phyloP scores from a whole-genome alignment of 2,329 filamentous ascomycete genomes.

The Ophiostoma perfectum region DNA sequence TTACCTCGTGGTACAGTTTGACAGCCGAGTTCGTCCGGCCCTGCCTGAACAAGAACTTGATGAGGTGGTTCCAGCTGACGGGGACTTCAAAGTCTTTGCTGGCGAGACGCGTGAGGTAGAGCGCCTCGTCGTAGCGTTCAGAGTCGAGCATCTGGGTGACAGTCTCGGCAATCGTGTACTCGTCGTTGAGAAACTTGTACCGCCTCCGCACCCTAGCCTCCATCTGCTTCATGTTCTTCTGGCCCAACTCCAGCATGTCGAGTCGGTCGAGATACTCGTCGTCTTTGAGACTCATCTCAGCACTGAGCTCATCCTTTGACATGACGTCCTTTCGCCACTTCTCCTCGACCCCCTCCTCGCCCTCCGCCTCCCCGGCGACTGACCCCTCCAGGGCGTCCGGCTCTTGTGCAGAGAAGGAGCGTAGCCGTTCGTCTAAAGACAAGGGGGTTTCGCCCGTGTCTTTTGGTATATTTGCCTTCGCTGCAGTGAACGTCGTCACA shows the following conservation, averaged over 20 bases:
- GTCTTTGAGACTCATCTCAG: neutral
- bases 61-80: constrained; percentile 84
- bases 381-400: neutral
- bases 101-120: constrained; percentile 62
- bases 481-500: neutral
- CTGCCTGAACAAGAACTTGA: constrained; percentile 63
- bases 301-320: neutral
- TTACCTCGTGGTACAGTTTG: constrained; percentile 74
- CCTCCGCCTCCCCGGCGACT: neutral
- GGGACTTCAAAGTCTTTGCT: constrained; percentile 58
- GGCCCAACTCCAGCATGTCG: neutral
- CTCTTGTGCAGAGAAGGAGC: neutral
- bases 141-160: constrained; percentile 56
- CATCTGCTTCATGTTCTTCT: neutral
- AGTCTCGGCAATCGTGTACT: constrained; percentile 64
- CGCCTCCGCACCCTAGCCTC: constrained; percentile 7
- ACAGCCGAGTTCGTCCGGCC: constrained; percentile 59
- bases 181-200: constrained; percentile 55
- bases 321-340: neutral
- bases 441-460: neutral
- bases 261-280: neutral
- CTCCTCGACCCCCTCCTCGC: neutral
- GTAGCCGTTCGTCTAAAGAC: neutral
- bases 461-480: neutral
- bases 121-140: constrained; percentile 60